Percentiles rank a stretch among this genome's conserved stretches.
These are phyloP conservation scores for Colletotrichum horii DNA, from an alignment of 2,329 filamentous ascomycete genomes.

Conservation along the genomic window DNA sequence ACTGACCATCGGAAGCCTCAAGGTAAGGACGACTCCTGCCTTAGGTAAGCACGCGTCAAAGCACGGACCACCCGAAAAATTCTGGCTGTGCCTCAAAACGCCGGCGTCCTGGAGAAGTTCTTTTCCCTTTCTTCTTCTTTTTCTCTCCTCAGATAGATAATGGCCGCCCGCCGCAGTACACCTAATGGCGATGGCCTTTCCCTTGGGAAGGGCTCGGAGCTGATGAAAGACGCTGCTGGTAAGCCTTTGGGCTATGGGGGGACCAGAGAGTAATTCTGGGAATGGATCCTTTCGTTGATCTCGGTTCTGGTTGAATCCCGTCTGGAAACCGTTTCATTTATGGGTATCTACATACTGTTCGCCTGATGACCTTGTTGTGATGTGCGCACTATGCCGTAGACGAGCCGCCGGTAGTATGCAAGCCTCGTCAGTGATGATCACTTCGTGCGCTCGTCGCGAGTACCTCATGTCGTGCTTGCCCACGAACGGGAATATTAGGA, in stretches of 20 bases:
- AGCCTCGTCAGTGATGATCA: fast-evolving
- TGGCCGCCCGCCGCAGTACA: conserved; percentile 22
- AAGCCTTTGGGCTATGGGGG: conserved; percentile 21
- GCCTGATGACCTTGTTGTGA: neutral
- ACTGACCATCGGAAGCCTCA: neutral
- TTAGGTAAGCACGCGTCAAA: neutral
- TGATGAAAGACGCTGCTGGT: conserved; percentile 23
- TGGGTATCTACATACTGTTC: conserved; percentile 23
- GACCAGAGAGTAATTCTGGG: conserved; percentile 24
- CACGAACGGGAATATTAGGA: neutral
- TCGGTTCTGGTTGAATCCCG: conserved; percentile 19
- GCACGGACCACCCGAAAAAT: conserved; percentile 20
- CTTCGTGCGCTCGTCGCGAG: neutral
- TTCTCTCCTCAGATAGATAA: conserved; percentile 21
- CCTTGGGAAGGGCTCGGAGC: neutral
- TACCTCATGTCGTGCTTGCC: fast-evolving
- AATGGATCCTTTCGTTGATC: conserved; percentile 27
- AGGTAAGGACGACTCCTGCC: neutral
- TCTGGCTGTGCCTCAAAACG: conserved; percentile 4
- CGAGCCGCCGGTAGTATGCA: no score
- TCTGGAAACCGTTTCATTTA: conserved; percentile 26
- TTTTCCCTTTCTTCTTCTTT: conserved; percentile 1
- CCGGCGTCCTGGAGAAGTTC: neutral
- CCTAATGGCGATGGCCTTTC: conserved; percentile 10
- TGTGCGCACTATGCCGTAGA: neutral